Conservation (phyloP, 2,329 filamentous ascomycete genomes). For the Metarhizium rileyi region DNA sequence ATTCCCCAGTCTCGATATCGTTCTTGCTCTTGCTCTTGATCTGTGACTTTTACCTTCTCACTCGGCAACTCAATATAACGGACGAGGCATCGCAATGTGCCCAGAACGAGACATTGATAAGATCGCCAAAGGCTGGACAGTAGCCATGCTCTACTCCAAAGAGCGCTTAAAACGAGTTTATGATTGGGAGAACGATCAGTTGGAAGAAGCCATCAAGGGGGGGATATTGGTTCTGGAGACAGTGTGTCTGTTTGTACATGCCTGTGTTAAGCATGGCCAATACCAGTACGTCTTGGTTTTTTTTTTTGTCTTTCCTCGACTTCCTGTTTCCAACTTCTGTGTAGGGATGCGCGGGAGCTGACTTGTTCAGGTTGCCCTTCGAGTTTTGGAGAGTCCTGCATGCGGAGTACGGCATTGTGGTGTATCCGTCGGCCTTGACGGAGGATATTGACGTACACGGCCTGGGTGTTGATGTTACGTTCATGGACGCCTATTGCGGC, state of each 20-base stretch:
- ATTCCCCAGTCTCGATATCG: neutral
- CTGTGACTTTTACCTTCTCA: neutral
- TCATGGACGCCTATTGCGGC: conserved; percentile 26
- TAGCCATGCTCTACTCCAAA: conserved; percentile 27
- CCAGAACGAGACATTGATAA: conserved; percentile 22
- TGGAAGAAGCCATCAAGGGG: conserved; percentile 21
- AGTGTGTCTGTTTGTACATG: conserved; percentile 29
- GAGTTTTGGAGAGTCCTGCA: conserved; percentile 30
- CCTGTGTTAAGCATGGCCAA: conserved; percentile 27
- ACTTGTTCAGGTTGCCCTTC: conserved; percentile 20
- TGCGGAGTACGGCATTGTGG: conserved; percentile 29
- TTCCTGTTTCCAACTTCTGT: neutral
- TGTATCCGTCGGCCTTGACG: conserved; percentile 29
- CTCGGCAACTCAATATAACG: neutral
- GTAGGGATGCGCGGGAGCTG: neutral
- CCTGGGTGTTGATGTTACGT: conserved; percentile 24
- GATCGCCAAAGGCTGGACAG: conserved; percentile 27
- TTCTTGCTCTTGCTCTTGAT: neutral
- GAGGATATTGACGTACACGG: conserved; percentile 24
- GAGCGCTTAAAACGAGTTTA: conserved; percentile 23
- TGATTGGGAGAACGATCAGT: conserved; percentile 21
- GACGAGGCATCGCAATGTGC: conserved; percentile 5
- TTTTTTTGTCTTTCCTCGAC: neutral
- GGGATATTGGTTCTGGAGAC: conserved; percentile 28
- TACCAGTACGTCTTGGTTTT: conserved; percentile 20